Evolutionary conservation across 257 asterid species (phyloP).

Genomic region (Parsonsia alboflavescens): DNA sequence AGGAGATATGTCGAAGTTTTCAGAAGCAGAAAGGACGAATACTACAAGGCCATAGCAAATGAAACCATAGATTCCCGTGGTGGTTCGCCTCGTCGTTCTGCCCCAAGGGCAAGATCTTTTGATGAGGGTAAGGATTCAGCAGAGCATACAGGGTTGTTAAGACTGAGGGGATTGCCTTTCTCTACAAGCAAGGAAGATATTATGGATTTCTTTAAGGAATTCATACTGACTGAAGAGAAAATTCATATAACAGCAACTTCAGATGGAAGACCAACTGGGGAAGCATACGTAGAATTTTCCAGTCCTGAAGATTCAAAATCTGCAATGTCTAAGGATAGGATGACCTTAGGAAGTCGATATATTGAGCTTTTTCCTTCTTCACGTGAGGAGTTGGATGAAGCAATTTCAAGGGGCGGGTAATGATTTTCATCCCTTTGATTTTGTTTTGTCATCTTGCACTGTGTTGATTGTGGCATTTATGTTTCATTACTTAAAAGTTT

Average conservation of each 20-base stretch:
- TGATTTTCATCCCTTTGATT: slow-evolving; percentile 13
- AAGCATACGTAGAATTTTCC: slow-evolving; percentile 88
- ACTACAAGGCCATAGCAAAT: slow-evolving; percentile 82
- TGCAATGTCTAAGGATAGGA: slow-evolving; percentile 94
- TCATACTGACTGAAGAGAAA: slow-evolving; percentile 60
- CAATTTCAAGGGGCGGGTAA: slow-evolving; percentile 85
- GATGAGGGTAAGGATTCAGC: slow-evolving; percentile 71
- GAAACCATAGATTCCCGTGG: slow-evolving; percentile 68
- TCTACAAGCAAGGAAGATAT: slow-evolving; percentile 72
- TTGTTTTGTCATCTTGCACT: not conserved
- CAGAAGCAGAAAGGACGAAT: slow-evolving; percentile 79
- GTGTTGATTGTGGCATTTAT: not conserved
- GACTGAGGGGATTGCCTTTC: slow-evolving; percentile 91
- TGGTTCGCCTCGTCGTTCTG: slow-evolving; percentile 64
- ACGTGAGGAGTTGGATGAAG: slow-evolving; percentile 82
- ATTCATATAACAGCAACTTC: slow-evolving; percentile 63
- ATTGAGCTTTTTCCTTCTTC: slow-evolving; percentile 91
- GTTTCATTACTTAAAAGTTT: not conserved
- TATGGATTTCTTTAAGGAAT: slow-evolving; percentile 68
- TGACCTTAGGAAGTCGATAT: slow-evolving; percentile 73
- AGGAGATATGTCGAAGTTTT: slow-evolving; percentile 95
- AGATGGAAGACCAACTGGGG: slow-evolving; percentile 91
- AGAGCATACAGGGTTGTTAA: slow-evolving; percentile 76
- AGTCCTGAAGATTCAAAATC: slow-evolving; percentile 76
- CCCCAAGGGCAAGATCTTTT: slow-evolving; percentile 65